phyloP scores from a whole-genome alignment of 2,329 filamentous ascomycete species.

The Calonectria crousiana region DNA sequence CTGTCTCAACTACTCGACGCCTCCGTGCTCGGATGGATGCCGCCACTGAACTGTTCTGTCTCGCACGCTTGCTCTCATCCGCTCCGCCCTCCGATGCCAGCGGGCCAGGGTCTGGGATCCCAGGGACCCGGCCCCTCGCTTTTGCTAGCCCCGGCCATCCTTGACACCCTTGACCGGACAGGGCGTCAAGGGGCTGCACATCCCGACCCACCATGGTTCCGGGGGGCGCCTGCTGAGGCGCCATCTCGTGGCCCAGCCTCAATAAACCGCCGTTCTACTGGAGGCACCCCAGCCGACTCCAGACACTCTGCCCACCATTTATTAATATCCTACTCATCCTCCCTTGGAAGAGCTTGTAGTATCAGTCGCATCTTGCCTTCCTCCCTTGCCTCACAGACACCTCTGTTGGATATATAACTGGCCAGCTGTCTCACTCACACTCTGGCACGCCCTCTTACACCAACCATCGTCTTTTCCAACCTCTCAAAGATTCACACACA shows the following conservation, averaged over 20 bases:
- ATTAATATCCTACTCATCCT: slow-evolving; percentile 33
- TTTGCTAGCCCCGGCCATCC: slow-evolving; percentile 20
- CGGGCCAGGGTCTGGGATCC: slow-evolving; percentile 24
- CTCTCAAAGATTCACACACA: slow-evolving; percentile 11
- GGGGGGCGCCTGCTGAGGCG: slow-evolving; percentile 34
- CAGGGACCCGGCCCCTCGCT: slow-evolving; percentile 29
- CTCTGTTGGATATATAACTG: slow-evolving; percentile 21
- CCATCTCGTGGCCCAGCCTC: slow-evolving; percentile 27
- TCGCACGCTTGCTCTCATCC: slow-evolving; percentile 23
- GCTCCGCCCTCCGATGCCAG: background rate
- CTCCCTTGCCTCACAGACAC: slow-evolving; percentile 8
- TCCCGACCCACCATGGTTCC: slow-evolving; percentile 36
- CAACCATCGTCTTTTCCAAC: slow-evolving; percentile 16
- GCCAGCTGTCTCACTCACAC: slow-evolving; percentile 32
- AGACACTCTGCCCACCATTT: slow-evolving; percentile 26
- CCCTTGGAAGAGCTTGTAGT: background rate
- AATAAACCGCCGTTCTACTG: slow-evolving; percentile 37
- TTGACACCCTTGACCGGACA: slow-evolving; percentile 19
- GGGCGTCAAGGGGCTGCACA: slow-evolving; percentile 37
- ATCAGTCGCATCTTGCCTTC: slow-evolving; percentile 14
- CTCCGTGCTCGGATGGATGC: slow-evolving; percentile 16
- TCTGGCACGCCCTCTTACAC: slow-evolving; percentile 27
- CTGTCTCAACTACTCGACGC: slow-evolving; percentile 33
- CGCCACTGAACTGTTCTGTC: background rate
- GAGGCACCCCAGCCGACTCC: slow-evolving; percentile 20